Percentiles rank a stretch among this genome's conserved stretches.
Conservation (phyloP, 345 rosid genomes). For the Bruguiera parviflora region DNA sequence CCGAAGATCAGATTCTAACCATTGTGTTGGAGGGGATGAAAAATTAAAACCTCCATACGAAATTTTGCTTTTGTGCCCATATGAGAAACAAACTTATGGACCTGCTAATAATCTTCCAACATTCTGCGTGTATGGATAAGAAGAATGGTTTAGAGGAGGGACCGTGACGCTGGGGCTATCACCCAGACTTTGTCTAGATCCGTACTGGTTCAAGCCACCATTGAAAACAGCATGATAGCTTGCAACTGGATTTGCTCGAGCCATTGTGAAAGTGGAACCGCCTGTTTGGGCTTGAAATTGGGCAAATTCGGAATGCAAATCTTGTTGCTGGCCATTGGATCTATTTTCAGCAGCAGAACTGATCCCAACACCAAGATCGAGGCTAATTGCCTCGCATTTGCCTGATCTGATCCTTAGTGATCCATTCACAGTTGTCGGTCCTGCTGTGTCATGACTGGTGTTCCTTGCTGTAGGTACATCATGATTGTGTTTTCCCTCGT, state of each 20-base stretch:
- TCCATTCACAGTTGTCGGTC: slow-evolving; percentile 37
- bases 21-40: slow-evolving; percentile 3
- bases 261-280: slow-evolving; percentile 47
- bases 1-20: slow-evolving; percentile 18
- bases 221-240: slow-evolving; percentile 56
- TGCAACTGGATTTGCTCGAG: slow-evolving; percentile 44
- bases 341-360: slow-evolving; percentile 47
- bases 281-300: slow-evolving; percentile 39
- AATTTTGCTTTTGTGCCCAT: slow-evolving; percentile 16
- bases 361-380: slow-evolving; percentile 91
- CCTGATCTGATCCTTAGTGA: slow-evolving; percentile 49
- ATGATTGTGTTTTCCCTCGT: slow-evolving; percentile 97
- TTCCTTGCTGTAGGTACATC: slow-evolving; percentile 79
- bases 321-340: slow-evolving; percentile 41
- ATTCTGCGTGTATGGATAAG: slow-evolving; percentile 68
- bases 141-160: slow-evolving; percentile 51
- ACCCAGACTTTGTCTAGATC: slow-evolving; percentile 45
- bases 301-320: slow-evolving; percentile 34
- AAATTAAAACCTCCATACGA: slow-evolving; percentile 4
- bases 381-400: slow-evolving; percentile 73
- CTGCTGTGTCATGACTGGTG: slow-evolving; percentile 60
- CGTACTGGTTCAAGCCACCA: slow-evolving; percentile 49
- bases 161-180: slow-evolving; percentile 47
- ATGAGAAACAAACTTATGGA: slow-evolving; percentile 39
- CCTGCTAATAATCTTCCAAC: slow-evolving; percentile 75